These are phyloP conservation scores for Malassezia dermatis DNA, from an alignment of 1,284 basidiomycete species.

Conservation along the genomic window DNA sequence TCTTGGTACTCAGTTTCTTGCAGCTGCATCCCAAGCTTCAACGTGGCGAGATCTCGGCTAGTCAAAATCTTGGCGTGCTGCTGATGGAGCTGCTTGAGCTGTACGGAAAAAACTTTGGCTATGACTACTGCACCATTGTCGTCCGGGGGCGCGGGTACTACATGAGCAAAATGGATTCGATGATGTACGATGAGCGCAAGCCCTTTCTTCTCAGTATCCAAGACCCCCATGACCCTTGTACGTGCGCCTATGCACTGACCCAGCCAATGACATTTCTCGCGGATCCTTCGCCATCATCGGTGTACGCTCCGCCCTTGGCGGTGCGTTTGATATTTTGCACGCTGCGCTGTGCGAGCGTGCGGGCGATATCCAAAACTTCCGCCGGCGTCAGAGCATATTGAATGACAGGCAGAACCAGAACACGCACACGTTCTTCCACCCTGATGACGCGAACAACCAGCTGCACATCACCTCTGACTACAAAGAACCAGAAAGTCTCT, in stretches of 20 bases:
- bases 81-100: constrained; percentile 94
- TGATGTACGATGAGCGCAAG: constrained; percentile 48
- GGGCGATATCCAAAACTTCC: constrained; percentile 20
- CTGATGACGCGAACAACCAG: constrained; percentile 8
- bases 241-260: constrained; percentile 47
- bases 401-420: constrained; percentile 7
- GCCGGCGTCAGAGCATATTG: constrained; percentile 14
- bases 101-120: constrained; percentile 81
- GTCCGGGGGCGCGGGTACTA: constrained; percentile 66
- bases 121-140: constrained; percentile 61
- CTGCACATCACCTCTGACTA: constrained; percentile 17
- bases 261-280: constrained; percentile 84
- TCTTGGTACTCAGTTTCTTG: constrained; percentile 80
- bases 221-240: constrained; percentile 82
- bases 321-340: constrained; percentile 73
- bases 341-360: constrained; percentile 48
- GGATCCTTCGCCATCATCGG: constrained; percentile 74
- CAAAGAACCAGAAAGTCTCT: constrained; percentile 58
- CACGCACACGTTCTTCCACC: constrained; percentile 8
- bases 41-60: constrained; percentile 71
- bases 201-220: constrained; percentile 70
- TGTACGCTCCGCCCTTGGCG: constrained; percentile 71
- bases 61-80: constrained; percentile 76
- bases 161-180: constrained; percentile 51
- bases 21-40: constrained; percentile 95